These are phyloP conservation scores for Cladosporium sp. DNA, from an alignment of 2,329 filamentous ascomycete genomes.

Conservation along the genomic window DNA sequence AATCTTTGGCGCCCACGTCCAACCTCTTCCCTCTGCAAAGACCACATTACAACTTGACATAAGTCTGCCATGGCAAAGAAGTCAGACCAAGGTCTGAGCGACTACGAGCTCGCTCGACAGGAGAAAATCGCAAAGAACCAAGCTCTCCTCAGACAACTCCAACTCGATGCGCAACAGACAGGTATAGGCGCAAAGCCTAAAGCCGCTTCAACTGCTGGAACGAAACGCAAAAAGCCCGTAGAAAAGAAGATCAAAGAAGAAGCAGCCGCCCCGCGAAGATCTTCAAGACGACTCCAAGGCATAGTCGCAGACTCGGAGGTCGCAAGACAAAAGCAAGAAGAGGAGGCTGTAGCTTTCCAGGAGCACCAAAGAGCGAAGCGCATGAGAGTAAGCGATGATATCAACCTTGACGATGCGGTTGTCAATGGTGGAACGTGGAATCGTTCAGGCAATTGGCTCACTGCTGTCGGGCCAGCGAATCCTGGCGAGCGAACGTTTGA, in stretches of 20 bases:
- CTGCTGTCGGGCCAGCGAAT: slow-evolving; percentile 66
- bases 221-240: slow-evolving; percentile 37
- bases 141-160: slow-evolving; percentile 73
- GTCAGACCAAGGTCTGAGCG: slow-evolving; percentile 56
- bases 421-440: slow-evolving; percentile 73
- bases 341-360: slow-evolving; percentile 54
- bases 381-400: slow-evolving; percentile 60
- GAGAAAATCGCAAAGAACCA: slow-evolving; percentile 87
- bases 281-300: slow-evolving; percentile 58
- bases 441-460: slow-evolving; percentile 61
- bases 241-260: slow-evolving; percentile 56
- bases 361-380: slow-evolving; percentile 59
- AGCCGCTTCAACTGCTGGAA: slow-evolving; percentile 37
- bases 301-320: slow-evolving; percentile 64
- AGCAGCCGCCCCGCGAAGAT: slow-evolving; percentile 50
- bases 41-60: too few relatives aligned
- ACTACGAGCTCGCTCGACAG: slow-evolving; percentile 78
- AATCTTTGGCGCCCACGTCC: not conserved
- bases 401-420: slow-evolving; percentile 71
- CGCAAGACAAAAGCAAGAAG: slow-evolving; percentile 65
- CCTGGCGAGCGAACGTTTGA: slow-evolving; percentile 82
- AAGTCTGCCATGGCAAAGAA: slow-evolving; percentile 8
- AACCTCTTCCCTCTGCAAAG: not conserved
- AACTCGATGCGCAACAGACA: slow-evolving; percentile 61
- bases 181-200: slow-evolving; percentile 59